Conservation (phyloP, 805 yeast species). For the Saturnispora besseyi region DNA sequence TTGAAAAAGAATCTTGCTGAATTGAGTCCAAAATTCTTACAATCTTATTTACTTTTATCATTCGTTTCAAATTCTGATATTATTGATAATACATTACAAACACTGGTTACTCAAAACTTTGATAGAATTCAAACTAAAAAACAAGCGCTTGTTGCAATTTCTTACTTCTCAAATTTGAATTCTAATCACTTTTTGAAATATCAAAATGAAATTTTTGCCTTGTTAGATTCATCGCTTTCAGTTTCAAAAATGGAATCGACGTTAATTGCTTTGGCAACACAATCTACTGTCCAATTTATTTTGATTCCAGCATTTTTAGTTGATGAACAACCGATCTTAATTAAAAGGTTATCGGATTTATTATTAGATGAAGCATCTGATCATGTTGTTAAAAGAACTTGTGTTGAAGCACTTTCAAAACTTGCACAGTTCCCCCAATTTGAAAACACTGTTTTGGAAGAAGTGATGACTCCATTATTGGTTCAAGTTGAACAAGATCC, state of each 20-base stretch:
- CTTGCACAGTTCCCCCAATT: slow-evolving; percentile 28
- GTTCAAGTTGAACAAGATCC: background rate
- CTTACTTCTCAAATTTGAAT: slow-evolving; percentile 21
- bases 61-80: slow-evolving; percentile 39
- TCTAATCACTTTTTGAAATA: slow-evolving; percentile 33
- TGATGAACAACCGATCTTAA: slow-evolving; percentile 24
- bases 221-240: slow-evolving; percentile 61
- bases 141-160: slow-evolving; percentile 8
- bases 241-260: slow-evolving; percentile 62
- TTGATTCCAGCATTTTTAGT: slow-evolving; percentile 39
- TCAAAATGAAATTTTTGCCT: slow-evolving; percentile 61
- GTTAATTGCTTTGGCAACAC: slow-evolving; percentile 55
- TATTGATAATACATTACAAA: slow-evolving; percentile 37
- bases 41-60: slow-evolving; percentile 53
- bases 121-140: slow-evolving; percentile 8
- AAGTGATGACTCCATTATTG: slow-evolving; percentile 3
- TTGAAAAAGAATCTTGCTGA: slow-evolving; percentile 28
- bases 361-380: slow-evolving; percentile 37
- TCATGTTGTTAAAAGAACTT: slow-evolving; percentile 43
- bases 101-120: slow-evolving; percentile 25
- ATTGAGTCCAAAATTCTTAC: slow-evolving; percentile 46
- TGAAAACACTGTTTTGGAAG: background rate
- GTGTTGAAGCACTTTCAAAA: slow-evolving; percentile 45
- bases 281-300: slow-evolving; percentile 52
- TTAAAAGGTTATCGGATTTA: slow-evolving; percentile 58